Percentiles rank a stretch among this genome's conserved stretches.
phyloP scores from a whole-genome alignment of 2,329 filamentous ascomycete species.

The Nakataea oryzae region DNA sequence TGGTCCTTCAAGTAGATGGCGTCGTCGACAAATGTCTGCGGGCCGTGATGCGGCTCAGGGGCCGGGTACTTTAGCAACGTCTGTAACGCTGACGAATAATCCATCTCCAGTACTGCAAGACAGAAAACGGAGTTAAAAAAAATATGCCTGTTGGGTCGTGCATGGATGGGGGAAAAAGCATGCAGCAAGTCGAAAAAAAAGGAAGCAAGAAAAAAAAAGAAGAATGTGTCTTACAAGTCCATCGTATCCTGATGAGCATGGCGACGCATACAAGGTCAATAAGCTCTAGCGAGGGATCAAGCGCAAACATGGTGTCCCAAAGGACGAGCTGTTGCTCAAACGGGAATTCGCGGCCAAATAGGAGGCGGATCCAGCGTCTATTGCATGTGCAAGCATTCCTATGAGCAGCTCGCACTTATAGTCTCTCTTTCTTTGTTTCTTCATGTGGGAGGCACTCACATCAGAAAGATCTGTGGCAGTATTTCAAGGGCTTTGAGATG shows the following conservation, averaged over 20 bases:
- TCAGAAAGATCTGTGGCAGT: constrained; percentile 91
- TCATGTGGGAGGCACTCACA: constrained; percentile 40
- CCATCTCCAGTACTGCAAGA: constrained; percentile 62
- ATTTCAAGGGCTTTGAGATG: constrained; percentile 80
- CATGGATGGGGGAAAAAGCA: not conserved
- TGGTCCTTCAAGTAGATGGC: constrained; percentile 65
- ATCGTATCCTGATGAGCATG: constrained; percentile 86
- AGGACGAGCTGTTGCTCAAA: constrained; percentile 75
- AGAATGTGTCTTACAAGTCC: constrained; percentile 55
- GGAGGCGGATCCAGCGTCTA: constrained; percentile 83
- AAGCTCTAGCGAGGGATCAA: constrained; percentile 69
- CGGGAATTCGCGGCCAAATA: constrained; percentile 89
- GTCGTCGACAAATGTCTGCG: constrained; percentile 77
- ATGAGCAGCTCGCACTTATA: constrained; percentile 5
- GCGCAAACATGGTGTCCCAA: constrained; percentile 86
- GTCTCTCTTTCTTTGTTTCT: not conserved
- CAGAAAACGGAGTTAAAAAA: not conserved
- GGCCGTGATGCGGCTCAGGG: constrained; percentile 49
- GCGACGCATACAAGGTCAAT: constrained; percentile 87
- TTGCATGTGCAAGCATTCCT: not conserved
- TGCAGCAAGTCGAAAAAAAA: not conserved
- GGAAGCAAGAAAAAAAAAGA: not conserved
- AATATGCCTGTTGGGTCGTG: not conserved
- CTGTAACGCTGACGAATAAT: constrained; percentile 78
- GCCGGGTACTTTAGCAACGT: constrained; percentile 75